Conservation (phyloP, 208 protist genomes). For the Porcisia deanei region DNA sequence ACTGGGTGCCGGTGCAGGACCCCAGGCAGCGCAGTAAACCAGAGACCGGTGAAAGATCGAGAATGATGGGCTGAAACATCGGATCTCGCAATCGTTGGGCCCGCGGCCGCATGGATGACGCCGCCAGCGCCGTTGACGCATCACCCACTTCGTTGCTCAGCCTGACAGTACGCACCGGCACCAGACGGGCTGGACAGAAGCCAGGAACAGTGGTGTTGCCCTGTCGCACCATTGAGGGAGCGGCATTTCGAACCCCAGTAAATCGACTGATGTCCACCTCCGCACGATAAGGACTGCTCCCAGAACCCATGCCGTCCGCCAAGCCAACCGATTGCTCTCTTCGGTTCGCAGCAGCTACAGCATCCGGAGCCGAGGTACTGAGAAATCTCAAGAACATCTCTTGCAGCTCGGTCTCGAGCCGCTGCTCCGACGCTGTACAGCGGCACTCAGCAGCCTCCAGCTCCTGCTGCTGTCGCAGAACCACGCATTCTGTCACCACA, state of each 20-base stretch:
- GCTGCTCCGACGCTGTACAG: slow-evolving; percentile 18
- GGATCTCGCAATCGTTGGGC: slow-evolving; percentile 23
- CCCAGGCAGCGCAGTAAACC: slow-evolving; percentile 44
- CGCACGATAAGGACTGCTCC: slow-evolving; percentile 19
- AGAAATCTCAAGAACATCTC: slow-evolving; percentile 49
- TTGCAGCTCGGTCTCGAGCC: slow-evolving; percentile 45
- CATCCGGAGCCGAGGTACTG: slow-evolving; percentile 55
- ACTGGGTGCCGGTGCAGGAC: slow-evolving; percentile 32
- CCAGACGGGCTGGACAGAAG: slow-evolving; percentile 18
- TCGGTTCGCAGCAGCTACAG: slow-evolving; percentile 38
- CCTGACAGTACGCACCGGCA: slow-evolving; percentile 55
- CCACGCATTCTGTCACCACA: slow-evolving; percentile 52
- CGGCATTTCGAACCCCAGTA: slow-evolving; percentile 25
- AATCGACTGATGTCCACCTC: slow-evolving; percentile 48
- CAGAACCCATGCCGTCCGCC: slow-evolving; percentile 1
- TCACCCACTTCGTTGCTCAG: slow-evolving; percentile 48
- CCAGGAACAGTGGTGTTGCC: slow-evolving; percentile 9
- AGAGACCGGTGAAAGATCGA: slow-evolving; percentile 63
- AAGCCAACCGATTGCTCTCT: slow-evolving; percentile 17
- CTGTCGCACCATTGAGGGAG: neutral
- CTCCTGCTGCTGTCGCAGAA: slow-evolving; percentile 66
- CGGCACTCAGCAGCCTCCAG: slow-evolving; percentile 45
- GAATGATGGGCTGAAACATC: slow-evolving; percentile 53
- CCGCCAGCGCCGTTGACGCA: neutral
- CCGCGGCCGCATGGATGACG: neutral